Conservation (phyloP, 78 protist genomes). For the Isochrysis galbana region DNA sequence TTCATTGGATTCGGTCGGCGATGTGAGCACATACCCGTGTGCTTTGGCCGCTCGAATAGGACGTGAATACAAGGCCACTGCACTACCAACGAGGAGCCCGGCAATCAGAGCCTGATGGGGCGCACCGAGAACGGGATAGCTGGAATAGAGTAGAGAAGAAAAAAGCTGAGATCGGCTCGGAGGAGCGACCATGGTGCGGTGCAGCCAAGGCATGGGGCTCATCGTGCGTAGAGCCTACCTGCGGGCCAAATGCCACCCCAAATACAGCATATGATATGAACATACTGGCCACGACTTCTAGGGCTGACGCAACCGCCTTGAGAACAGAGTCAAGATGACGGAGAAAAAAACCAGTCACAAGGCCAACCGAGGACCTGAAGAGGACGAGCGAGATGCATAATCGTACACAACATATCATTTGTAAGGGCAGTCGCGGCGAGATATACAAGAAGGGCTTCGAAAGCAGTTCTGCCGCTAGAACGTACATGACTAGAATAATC, state of each 20-base stretch:
- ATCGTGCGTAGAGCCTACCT: not conserved
- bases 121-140: too few relatives aligned
- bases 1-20: too few relatives aligned
- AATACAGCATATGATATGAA: not conserved
- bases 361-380: constrained; percentile 43
- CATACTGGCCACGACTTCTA: constrained; percentile 31
- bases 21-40: too few relatives aligned
- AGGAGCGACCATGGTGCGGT: not conserved
- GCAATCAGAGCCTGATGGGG: too few relatives aligned
- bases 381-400: too few relatives aligned
- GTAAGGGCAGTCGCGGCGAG: too few relatives aligned
- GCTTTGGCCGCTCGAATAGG: too few relatives aligned
- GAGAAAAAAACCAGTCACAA: constrained; percentile 59
- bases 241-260: not conserved
- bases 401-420: too few relatives aligned
- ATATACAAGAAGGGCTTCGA: not conserved
- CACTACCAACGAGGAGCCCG: not conserved
- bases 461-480: not conserved
- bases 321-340: constrained; percentile 45
- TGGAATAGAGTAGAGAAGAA: too few relatives aligned
- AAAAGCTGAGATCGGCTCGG: not conserved
- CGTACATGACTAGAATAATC: not conserved
- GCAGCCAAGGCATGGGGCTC: not conserved
- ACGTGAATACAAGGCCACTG: not conserved
- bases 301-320: constrained; percentile 54